Evolutionary conservation across 805 yeast genomes (phyloP).

Genomic region (Candida pseudofarinosa): DNA sequence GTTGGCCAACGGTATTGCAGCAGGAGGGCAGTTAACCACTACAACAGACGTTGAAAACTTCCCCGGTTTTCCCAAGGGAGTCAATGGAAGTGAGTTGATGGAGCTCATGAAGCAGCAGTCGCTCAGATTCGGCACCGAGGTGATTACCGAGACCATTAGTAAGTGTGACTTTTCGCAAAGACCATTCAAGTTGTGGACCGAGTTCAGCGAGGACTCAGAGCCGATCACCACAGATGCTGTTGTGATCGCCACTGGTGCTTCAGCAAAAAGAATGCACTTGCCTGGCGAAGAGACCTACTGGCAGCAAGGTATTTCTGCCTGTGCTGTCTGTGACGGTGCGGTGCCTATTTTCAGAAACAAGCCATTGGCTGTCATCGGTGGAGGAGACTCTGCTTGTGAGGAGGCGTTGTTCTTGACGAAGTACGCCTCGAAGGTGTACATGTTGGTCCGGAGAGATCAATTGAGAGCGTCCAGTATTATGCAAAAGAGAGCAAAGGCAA

Average conservation of each 20-base stretch:
- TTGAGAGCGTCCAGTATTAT: constrained; percentile 94
- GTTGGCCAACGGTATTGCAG: constrained; percentile 96
- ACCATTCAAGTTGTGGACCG: constrained; percentile 97
- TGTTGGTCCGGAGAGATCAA: constrained; percentile 90
- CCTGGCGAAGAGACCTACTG: constrained; percentile 98
- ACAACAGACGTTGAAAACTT: constrained; percentile 98
- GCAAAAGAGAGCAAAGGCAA: constrained; percentile 85
- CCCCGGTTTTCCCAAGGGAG: constrained; percentile 97
- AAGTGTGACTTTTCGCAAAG: constrained; percentile 82
- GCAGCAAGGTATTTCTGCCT: constrained; percentile 99
- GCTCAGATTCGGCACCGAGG: constrained; percentile 82
- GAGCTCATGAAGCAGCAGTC: constrained; percentile 92
- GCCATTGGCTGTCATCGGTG: constrained; percentile 97
- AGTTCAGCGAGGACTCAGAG: constrained; percentile 86
- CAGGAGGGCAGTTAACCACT: constrained; percentile 98
- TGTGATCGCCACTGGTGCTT: constrained; percentile 95
- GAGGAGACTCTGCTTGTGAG: constrained; percentile 99
- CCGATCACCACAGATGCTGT: constrained; percentile 92
- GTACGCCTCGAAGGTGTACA: constrained; percentile 92
- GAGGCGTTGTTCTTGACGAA: constrained; percentile 96
- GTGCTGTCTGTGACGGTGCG: constrained; percentile 99
- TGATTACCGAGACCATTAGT: constrained; percentile 91
- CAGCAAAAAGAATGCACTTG: constrained; percentile 87
- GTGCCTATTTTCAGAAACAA: constrained; percentile 97
- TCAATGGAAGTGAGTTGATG: constrained; percentile 85